A percentile compares a stretch with the other conserved stretches of the same genome.
These are phyloP conservation scores for Scutellaria barbata DNA, from an alignment of 257 asterid genomes.

Conservation along the genomic window DNA sequence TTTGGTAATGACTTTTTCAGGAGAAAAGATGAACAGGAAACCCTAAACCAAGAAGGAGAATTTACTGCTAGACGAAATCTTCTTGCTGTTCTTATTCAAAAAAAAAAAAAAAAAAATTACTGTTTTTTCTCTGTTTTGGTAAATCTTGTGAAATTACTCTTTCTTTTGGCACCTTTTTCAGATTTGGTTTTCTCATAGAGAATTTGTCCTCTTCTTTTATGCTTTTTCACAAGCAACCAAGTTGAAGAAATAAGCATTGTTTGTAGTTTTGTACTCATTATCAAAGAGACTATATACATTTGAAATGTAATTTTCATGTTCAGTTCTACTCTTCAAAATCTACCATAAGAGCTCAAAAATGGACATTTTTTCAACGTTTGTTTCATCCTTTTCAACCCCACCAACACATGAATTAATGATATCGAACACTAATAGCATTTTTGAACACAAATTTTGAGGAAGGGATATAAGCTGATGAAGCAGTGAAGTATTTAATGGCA, in stretches of 20 bases:
- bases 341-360: not conserved
- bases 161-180: not conserved
- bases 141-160: not conserved
- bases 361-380: not conserved
- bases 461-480: constrained; percentile 20
- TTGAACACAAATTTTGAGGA: constrained; percentile 32
- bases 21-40: not conserved
- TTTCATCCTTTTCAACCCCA: not conserved
- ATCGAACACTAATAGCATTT: not conserved
- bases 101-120: not conserved
- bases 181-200: constrained; percentile 3
- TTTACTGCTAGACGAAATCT: constrained; percentile 5
- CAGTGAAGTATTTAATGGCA: constrained; percentile 25
- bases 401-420: not conserved
- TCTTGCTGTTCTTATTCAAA: not conserved
- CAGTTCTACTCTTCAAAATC: not conserved
- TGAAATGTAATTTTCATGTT: not conserved
- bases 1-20: not conserved
- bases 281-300: not conserved
- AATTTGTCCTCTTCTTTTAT: constrained; percentile 15
- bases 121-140: not conserved
- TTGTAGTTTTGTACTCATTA: not conserved
- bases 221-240: not conserved
- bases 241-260: not conserved
- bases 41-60: not conserved